phyloP scores from a whole-genome alignment of 441 rosid genomes.

The Gossypium trilobum region DNA sequence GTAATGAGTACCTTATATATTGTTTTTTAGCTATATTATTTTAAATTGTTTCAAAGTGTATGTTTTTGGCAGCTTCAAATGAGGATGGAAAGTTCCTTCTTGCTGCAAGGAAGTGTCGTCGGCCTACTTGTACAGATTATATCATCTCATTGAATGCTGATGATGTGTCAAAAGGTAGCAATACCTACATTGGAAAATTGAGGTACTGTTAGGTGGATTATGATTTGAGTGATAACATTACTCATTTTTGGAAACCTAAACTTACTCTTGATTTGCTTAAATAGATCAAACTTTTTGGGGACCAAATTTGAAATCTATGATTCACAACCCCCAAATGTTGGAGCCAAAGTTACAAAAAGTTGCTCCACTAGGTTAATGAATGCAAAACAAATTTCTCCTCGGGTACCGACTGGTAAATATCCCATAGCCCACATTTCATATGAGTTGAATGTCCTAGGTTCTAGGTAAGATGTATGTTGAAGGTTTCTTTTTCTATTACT shows the following conservation, averaged over 20 bases:
- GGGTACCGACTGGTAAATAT: constrained; percentile 64
- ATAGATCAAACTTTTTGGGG: constrained; percentile 75
- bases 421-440: constrained; percentile 73
- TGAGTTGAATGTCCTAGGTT: constrained; percentile 87
- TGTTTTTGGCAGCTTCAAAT: constrained; percentile 43
- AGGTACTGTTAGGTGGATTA: constrained; percentile 34
- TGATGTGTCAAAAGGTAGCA: constrained; percentile 71
- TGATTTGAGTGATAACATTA: neutral
- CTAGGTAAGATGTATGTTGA: constrained; percentile 44
- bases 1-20: neutral
- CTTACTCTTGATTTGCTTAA: constrained; percentile 6
- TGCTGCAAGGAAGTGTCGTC: constrained; percentile 75
- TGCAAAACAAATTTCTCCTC: constrained; percentile 71
- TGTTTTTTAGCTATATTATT: neutral
- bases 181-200: constrained; percentile 71
- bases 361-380: constrained; percentile 58
- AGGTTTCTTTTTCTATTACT: neutral
- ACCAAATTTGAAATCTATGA: constrained; percentile 87
- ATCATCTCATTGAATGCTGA: constrained; percentile 61
- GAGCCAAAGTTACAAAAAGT: constrained; percentile 54
- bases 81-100: constrained; percentile 92
- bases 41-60: constrained; percentile 13
- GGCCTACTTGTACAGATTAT: constrained; percentile 87
- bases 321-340: constrained; percentile 63
- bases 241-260: neutral